Evolutionary conservation across 306 rosid genomes (phyloP), one percentile per base, ranked within the genome.

Genomic region (Biancaea sappan): DNA sequence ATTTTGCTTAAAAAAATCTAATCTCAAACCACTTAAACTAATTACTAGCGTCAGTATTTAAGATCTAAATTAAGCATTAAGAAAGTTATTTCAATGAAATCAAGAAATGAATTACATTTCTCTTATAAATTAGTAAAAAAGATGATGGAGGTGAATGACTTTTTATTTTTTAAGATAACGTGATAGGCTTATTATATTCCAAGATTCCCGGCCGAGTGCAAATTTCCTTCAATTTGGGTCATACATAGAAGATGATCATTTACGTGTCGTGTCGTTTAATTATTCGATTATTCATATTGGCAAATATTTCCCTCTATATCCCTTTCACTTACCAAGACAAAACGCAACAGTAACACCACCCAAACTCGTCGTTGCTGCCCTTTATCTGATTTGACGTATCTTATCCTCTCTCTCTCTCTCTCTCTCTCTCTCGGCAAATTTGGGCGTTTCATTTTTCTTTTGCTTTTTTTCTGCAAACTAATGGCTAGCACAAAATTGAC

Each of bases 311-410:
- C 68, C 26, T 2, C 73, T 58, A 66, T 58, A 66, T 88, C 86
- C 40, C 85, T 78, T 71, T 79, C 81, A 50, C 43, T 18, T 59
- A 32, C 81, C 57, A 56, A 78, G 77, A 81, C 82, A 68, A 59
- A 59, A 81, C 62, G 73, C 80, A 76, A 79, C 70, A 76, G 28
- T 29, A 64, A 64, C 34, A 77, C 35, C 53, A 68, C 37, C 21
- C 58, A 69, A 32, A 57, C 70, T 71, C 15, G 58, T 71, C 73
- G 82, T 79, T 80, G 63, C 67, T 73, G 72, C 70, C 72, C 72
- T 60, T 61, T 71, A 41, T 75, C 35, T 47, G 72, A 80, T 80
- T 79, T 84, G 74, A 65, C 67, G 3, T 7, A 72, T 44, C 82
- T 80, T 86, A 80, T 82, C 82, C 34, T 66, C 13, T 53, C 44